phyloP scores from a whole-genome alignment of 331 rosid genomes.

The Pyrus hybrid region DNA sequence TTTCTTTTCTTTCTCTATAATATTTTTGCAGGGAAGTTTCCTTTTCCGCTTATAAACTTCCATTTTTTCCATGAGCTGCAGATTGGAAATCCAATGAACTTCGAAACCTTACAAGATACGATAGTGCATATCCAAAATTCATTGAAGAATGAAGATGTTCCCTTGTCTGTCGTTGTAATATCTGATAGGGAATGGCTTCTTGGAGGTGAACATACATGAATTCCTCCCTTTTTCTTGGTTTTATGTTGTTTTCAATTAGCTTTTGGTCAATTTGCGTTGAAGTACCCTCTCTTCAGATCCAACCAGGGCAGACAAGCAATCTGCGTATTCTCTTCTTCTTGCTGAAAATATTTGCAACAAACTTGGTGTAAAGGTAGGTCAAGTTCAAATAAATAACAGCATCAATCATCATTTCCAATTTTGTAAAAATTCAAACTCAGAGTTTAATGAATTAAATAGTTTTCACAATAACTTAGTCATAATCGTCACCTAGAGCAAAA shows the following conservation, averaged over 20 bases:
- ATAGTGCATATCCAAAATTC: conserved; percentile 53
- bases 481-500: not conserved
- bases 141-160: conserved; percentile 41
- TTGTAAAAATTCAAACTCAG: not conserved
- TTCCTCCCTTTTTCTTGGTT: not conserved
- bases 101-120: conserved; percentile 65
- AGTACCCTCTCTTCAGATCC: conserved; percentile 55
- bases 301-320: conserved; percentile 74
- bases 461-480: not conserved
- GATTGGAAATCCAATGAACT: conserved; percentile 91
- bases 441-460: conserved; percentile 5
- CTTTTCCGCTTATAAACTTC: not conserved
- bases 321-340: conserved; percentile 80
- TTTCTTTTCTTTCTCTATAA: not conserved
- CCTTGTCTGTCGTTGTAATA: conserved; percentile 69
- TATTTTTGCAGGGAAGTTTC: not conserved
- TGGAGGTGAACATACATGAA: conserved; percentile 45
- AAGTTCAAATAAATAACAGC: not conserved
- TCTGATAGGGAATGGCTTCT: conserved; percentile 86
- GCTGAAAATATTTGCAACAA: conserved; percentile 80
- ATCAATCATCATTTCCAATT: not conserved
- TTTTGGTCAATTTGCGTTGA: conserved; percentile 20
- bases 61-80: conserved; percentile 17
- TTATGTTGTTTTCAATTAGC: not conserved
- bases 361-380: conserved; percentile 70